Evolutionary conservation across 371 early-diverging fungal species (phyloP).

Genomic region (Fennellomyces sp.): DNA sequence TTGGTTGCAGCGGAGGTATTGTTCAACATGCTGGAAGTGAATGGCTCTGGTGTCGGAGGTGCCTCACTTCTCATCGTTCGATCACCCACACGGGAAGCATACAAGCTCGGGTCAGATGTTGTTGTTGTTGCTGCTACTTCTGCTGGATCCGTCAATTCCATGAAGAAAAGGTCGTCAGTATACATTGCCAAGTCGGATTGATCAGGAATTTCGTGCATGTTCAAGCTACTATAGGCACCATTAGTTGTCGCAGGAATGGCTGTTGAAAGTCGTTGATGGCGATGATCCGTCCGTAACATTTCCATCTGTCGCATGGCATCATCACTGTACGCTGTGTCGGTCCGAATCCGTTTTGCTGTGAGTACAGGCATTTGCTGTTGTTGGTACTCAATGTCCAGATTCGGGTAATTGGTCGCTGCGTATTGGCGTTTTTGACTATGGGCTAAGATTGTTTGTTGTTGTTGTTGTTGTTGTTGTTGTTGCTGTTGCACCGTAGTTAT

Average conservation of each 20-base stretch:
- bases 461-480: slow-evolving; percentile 9
- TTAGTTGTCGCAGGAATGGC: neutral
- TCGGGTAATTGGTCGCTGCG: neutral
- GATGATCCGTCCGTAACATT: neutral
- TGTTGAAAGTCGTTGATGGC: neutral
- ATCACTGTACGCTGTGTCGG: neutral
- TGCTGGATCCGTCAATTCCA: slow-evolving; percentile 7
- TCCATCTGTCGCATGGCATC: neutral
- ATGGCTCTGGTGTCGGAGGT: slow-evolving; percentile 8
- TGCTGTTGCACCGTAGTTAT: neutral
- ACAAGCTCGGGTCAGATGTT: neutral
- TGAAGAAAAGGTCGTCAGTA: slow-evolving; percentile 7
- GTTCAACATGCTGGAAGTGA: neutral
- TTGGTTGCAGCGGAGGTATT: neutral
- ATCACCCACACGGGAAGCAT: neutral
- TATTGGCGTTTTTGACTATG: slow-evolving; percentile 6
- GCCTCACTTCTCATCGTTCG: slow-evolving; percentile 3
- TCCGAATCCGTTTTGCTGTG: slow-evolving; percentile 5
- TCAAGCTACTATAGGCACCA: neutral
- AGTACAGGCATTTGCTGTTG: slow-evolving; percentile 1
- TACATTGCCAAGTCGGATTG: slow-evolving; percentile 3
- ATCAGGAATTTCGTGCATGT: slow-evolving; percentile 3
- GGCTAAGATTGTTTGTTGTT: neutral
- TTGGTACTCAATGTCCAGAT: slow-evolving; percentile 1
- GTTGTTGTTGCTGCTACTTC: slow-evolving; percentile 5